Conservation (phyloP, 2,329 filamentous ascomycete genomes). For the Xylaria sp. region DNA sequence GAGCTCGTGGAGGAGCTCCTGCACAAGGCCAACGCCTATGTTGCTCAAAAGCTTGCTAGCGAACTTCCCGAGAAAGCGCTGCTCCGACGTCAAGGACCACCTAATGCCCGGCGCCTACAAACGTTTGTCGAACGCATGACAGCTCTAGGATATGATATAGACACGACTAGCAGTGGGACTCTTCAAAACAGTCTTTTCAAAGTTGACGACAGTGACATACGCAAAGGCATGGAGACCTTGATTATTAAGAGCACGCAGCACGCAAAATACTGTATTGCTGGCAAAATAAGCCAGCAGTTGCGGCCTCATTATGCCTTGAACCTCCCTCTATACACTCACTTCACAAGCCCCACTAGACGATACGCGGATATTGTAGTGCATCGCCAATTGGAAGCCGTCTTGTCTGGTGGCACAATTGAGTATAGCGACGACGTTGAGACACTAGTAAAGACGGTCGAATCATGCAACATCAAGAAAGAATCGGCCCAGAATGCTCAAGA, state of each 20-base stretch:
- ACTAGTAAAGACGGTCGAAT: constrained; percentile 90
- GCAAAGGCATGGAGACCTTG: constrained; percentile 98
- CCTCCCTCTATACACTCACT: constrained; percentile 94
- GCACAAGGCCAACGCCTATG: constrained; percentile 89
- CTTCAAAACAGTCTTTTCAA: constrained; percentile 96
- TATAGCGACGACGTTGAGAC: constrained; percentile 90
- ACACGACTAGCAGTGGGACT: constrained; percentile 87
- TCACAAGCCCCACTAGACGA: constrained; percentile 92
- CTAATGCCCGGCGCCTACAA: constrained; percentile 87
- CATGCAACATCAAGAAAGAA: constrained; percentile 99
- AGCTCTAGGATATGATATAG: constrained; percentile 88
- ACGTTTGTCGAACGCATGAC: constrained; percentile 95
- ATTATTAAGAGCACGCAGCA: constrained; percentile 95
- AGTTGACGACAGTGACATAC: constrained; percentile 85
- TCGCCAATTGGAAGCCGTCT: constrained; percentile 87
- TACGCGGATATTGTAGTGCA: constrained; percentile 97
- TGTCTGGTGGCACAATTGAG: constrained; percentile 83
- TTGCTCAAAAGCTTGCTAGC: constrained; percentile 83
- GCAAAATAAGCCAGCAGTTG: constrained; percentile 80
- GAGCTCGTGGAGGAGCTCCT: constrained; percentile 95
- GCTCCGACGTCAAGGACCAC: constrained; percentile 84
- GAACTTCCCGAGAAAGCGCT: constrained; percentile 92
- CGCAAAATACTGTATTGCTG: constrained; percentile 91
- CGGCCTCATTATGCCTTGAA: constrained; percentile 93
- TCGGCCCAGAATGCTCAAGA: constrained; percentile 97